A percentile compares a stretch with the other conserved stretches of the same genome.
Evolutionary conservation across 78 protist species (phyloP).

Genomic region (slime mould (Dictyostelium discoideum)): DNA sequence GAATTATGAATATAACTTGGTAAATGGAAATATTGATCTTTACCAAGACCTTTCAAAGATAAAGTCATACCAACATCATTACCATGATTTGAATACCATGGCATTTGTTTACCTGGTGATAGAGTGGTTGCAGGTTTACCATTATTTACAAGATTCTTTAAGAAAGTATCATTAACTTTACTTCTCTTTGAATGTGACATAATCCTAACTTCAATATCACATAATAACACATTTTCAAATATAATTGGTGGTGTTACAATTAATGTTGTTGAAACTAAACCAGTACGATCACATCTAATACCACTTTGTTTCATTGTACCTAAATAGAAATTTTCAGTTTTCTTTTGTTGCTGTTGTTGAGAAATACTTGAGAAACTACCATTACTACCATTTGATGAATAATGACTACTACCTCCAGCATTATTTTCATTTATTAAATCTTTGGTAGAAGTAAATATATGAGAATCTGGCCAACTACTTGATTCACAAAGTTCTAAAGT

Average conservation of each 20-base stretch:
- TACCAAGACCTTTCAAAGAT: conserved; percentile 20
- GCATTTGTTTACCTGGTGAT: conserved; percentile 34
- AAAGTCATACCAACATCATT: conserved; percentile 43
- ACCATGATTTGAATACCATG: conserved; percentile 35
- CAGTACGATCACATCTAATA: conserved; percentile 54
- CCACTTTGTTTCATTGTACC: conserved; percentile 46
- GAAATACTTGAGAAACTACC: background rate
- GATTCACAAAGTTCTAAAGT: conserved; percentile 30
- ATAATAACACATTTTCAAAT: conserved; percentile 36
- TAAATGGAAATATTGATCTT: conserved; percentile 42
- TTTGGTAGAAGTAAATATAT: conserved; percentile 10
- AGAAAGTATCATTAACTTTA: conserved; percentile 19
- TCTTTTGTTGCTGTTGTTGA: background rate
- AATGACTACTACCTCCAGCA: background rate
- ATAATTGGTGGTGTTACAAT: conserved; percentile 60
- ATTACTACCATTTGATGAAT: background rate
- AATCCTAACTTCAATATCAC: conserved; percentile 47
- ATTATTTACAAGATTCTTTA: background rate
- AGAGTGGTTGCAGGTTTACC: background rate
- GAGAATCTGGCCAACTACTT: conserved; percentile 45
- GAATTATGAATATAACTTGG: background rate
- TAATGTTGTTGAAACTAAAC: conserved; percentile 38
- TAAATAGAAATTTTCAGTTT: background rate
- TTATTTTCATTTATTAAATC: background rate
- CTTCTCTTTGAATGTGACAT: background rate